Evolutionary conservation across 306 rosid species (phyloP), one percentile per base, ranked within the genome.

Genomic region (Ochetophila trinervis): DNA sequence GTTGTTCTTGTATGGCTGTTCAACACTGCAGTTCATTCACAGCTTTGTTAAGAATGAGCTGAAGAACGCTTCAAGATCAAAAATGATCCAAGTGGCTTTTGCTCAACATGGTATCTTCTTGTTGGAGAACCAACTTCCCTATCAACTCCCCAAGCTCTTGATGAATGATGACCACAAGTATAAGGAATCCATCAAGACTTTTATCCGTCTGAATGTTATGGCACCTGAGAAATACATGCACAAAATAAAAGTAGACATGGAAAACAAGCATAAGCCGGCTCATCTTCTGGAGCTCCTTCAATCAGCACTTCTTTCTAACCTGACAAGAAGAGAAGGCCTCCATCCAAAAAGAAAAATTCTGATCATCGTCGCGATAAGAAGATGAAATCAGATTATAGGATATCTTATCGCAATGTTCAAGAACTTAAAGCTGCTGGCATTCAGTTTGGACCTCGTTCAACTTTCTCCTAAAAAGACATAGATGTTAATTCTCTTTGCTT

Each of bases 101-200:
- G n/a, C 45, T 2, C 57, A 52, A n/a, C 66, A 63, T 5, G 80
- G 69, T 45, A 44, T 69, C 50, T 64, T 76, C 57, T 63, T 76
- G 71, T 71, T 76, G 24, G 80, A 76, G 62, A 76, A 76, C 18
- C 76, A 69, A 58, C 37, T 76, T 51, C 76, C 80, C 8, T 76
- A 23, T 18, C 5, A 32, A n/a, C 67, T 63, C 17, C 76, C 69
- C 45, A 11, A 36, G 14, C 21, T 60, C 49, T 53, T 66, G 57
- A 67, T 60, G 44, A 44, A 9, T 42, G 15, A 0, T 16, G 32
- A 48, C 44, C 0, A 0, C 1, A 27, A 21, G 2, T 0, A 0
- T 5, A 5, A 4, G 16, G 14, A 2, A 0, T 57, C 62, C 2
- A 56, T 76, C 3, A n/a, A 3, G 1, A 0, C 0, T 0, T 75